Conservation (phyloP, 306 rosid species). For the Luffa aegyptiaca region DNA sequence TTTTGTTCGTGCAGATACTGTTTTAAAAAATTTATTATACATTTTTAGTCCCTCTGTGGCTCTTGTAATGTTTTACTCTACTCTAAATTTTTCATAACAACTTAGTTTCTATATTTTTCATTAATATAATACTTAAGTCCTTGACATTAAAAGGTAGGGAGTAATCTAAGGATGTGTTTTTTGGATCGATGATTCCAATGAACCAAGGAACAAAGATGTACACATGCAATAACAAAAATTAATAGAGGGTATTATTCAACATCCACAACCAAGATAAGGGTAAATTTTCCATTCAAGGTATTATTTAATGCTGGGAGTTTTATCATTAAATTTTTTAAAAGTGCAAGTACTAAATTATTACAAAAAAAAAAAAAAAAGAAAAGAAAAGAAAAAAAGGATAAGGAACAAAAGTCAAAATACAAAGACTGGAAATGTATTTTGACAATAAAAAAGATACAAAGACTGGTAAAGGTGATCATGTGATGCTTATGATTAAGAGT, state of each 20-base stretch:
- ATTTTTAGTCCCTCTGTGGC: not conserved
- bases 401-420: not conserved
- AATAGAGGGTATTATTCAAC: not conserved
- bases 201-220: not conserved
- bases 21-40: not conserved
- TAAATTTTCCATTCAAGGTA: not conserved
- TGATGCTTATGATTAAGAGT: not conserved
- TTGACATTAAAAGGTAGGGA: not conserved
- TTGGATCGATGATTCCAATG: not conserved
- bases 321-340: not conserved
- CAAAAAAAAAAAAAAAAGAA: not conserved
- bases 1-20: not conserved
- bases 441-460: not conserved
- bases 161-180: not conserved
- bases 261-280: not conserved
- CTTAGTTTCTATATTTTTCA: not conserved
- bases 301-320: not conserved
- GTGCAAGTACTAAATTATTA: not conserved
- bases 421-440: not conserved
- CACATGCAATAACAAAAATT: not conserved
- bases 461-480: not conserved
- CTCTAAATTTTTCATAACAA: not conserved
- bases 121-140: not conserved
- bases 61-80: not conserved
- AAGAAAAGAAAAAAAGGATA: too few relatives aligned